phyloP scores from a whole-genome alignment of 129 eudicot genomes.

The Helianthus tuberosus region DNA sequence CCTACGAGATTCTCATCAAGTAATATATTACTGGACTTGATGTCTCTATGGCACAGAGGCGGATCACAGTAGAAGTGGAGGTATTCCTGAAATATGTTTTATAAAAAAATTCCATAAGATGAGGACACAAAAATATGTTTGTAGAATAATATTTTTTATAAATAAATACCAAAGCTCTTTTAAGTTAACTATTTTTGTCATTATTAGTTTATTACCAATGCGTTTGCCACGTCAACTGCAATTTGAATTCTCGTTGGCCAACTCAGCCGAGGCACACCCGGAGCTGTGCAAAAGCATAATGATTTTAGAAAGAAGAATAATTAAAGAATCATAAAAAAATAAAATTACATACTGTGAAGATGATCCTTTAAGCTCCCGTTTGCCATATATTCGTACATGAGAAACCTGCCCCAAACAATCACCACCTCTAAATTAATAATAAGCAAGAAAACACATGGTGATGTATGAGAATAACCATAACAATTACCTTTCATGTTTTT shows the following conservation, averaged over 20 bases:
- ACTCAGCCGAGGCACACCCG: slow-evolving; percentile 64
- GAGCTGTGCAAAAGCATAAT: slow-evolving; percentile 52
- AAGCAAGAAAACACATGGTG: slow-evolving; percentile 17
- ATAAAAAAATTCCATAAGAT: slow-evolving; percentile 13
- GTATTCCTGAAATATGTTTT: slow-evolving; percentile 68
- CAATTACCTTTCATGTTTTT: slow-evolving; percentile 76
- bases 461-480: not conserved
- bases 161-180: not conserved
- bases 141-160: slow-evolving; percentile 6
- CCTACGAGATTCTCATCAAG: slow-evolving; percentile 79
- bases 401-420: slow-evolving; percentile 61
- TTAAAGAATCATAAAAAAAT: not conserved
- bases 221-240: slow-evolving; percentile 97
- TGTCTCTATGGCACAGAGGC: slow-evolving; percentile 96
- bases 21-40: slow-evolving; percentile 93
- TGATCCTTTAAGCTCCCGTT: slow-evolving; percentile 97
- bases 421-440: not conserved
- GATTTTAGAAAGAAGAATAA: slow-evolving; percentile 6
- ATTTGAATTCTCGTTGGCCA: slow-evolving; percentile 93
- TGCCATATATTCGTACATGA: slow-evolving; percentile 85
- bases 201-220: slow-evolving; percentile 62
- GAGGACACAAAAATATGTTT: slow-evolving; percentile 5
- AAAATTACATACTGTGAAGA: slow-evolving; percentile 69
- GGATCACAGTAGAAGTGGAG: slow-evolving; percentile 97
- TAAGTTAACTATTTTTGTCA: not conserved